A percentile compares a stretch with the other conserved stretches of the same genome.
These are phyloP conservation scores for Sapria himalayana DNA, from an alignment of 345 rosid genomes.

Conservation along the genomic window DNA sequence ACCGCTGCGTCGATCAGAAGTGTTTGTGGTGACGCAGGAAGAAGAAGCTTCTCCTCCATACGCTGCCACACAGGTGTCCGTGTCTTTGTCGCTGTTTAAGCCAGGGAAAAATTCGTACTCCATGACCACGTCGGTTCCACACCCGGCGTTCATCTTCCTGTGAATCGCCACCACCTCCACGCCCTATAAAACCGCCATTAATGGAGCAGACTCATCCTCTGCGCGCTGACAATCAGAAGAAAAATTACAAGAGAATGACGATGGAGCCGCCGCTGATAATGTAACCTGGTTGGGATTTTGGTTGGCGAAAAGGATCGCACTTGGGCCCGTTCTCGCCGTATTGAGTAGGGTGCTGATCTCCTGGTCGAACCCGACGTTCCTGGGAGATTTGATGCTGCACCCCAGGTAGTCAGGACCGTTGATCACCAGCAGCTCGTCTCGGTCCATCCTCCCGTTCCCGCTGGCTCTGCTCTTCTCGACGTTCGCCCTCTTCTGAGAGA, in stretches of 20 bases:
- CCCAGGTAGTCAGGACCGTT: constrained; percentile 9
- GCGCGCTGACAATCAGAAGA: neutral
- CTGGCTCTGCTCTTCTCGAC: constrained; percentile 15
- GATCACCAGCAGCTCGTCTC: constrained; percentile 1
- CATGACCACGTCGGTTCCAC: constrained; percentile 14
- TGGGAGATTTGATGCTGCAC: constrained; percentile 9
- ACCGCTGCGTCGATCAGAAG: too few species aligned
- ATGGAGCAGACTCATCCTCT: neutral
- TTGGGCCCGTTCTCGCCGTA: constrained; percentile 9
- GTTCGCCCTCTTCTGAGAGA: constrained; percentile 27
- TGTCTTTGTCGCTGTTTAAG: constrained; percentile 13
- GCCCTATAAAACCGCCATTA: constrained; percentile 9
- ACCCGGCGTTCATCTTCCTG: constrained; percentile 17
- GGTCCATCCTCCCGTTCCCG: constrained; percentile 11
- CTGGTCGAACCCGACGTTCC: constrained; percentile 7
- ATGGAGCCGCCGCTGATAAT: neutral
- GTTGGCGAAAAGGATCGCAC: constrained; percentile 9
- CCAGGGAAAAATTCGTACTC: constrained; percentile 66
- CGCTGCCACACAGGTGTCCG: too few species aligned
- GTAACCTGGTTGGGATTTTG: constrained; percentile 10
- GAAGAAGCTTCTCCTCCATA: too few species aligned
- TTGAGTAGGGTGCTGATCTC: constrained; percentile 9
- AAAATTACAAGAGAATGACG: neutral
- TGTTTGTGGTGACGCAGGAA: too few species aligned
- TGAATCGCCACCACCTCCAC: constrained; percentile 15